Conservation (phyloP, 495 filamentous ascomycete genomes). For the Penicillium soppii region DNA sequence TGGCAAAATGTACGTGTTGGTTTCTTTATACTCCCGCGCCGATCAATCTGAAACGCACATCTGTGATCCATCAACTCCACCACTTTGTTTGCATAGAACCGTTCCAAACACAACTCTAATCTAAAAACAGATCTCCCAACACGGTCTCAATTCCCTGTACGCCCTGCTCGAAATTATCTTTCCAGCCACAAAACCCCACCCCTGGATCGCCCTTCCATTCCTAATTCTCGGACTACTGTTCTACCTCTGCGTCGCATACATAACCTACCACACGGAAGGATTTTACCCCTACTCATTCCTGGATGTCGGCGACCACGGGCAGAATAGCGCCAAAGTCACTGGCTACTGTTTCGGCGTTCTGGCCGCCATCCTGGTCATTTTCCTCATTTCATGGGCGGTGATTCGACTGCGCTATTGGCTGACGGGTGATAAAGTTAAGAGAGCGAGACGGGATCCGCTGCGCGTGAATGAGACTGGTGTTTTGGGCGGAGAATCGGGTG, state of each 20-base stretch:
- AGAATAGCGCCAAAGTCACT: constrained; percentile 44
- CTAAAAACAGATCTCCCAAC: constrained; percentile 62
- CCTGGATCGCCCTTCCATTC: constrained; percentile 33
- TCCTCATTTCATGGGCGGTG: constrained; percentile 53
- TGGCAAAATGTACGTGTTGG: constrained; percentile 63
- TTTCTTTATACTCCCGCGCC: neutral
- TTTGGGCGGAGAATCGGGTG: neutral
- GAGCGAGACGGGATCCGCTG: constrained; percentile 23
- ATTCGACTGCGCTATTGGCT: constrained; percentile 52
- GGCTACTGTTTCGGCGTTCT: constrained; percentile 59
- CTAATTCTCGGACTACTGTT: constrained; percentile 55
- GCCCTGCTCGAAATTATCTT: constrained; percentile 71
- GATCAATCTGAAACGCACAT: neutral
- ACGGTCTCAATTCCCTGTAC: constrained; percentile 70
- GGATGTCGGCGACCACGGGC: constrained; percentile 49
- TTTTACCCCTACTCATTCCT: constrained; percentile 80
- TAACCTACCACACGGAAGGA: constrained; percentile 64
- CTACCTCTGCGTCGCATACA: constrained; percentile 73
- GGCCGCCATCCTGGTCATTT: constrained; percentile 62
- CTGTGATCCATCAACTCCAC: neutral
- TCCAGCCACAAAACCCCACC: constrained; percentile 57
- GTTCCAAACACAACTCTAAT: neutral
- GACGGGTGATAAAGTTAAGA: constrained; percentile 29
- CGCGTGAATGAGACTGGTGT: neutral
- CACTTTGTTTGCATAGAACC: neutral